Base-by-base conservation (phyloP, 106 monocot species). In the Agapanthus africanus region DNA sequence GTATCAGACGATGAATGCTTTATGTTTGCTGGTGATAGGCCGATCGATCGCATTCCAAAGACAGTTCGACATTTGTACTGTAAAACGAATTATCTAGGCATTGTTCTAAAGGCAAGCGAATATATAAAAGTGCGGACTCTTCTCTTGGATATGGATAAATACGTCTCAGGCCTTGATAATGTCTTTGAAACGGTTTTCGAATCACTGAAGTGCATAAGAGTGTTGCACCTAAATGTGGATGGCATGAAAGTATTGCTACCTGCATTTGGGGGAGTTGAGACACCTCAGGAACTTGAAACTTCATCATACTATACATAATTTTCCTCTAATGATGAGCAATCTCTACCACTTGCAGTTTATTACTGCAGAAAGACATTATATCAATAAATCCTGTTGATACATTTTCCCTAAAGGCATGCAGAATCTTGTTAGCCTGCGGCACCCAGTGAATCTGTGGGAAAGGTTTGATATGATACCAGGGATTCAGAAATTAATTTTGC, bases 211-310 rank as follows among this genome's bases (percentile, higher is more conserved):
- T 51, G 35, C 16, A 51, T 69, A 4, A 49, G 69, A 8, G 49
- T 69, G 19, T 40, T 69, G 2, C 19, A 31, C 16, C 28, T 69
- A 51, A n/a, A 11, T 54, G 69, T 40, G 14, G 52, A 34, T 10
- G 35, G 15, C 52, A 42, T 69, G 33, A 54, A 69, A 11, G 19
- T 25, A 22, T 40, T 83, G 23, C 63, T 62, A 16, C 46, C 26
- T 39, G 70, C 67, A 6, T 39, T 77, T 70, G n/a, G 60, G 52
- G 21, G 25, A 70, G 31, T 37, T 83, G 50, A 75, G 52, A 40
- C 74, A 83, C 63, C 78, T 83, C 28, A 62, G 82, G 13, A 78
- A 59, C 51, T 41, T 83, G 13, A 28, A 51, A n/a, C 52, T 70
- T 47, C n/a, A 70, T 70, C 31, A 13, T 61, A 23, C 18, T 59